phyloP scores from a whole-genome alignment of 768 basidiomycete species.

The Suillus weaverae region DNA sequence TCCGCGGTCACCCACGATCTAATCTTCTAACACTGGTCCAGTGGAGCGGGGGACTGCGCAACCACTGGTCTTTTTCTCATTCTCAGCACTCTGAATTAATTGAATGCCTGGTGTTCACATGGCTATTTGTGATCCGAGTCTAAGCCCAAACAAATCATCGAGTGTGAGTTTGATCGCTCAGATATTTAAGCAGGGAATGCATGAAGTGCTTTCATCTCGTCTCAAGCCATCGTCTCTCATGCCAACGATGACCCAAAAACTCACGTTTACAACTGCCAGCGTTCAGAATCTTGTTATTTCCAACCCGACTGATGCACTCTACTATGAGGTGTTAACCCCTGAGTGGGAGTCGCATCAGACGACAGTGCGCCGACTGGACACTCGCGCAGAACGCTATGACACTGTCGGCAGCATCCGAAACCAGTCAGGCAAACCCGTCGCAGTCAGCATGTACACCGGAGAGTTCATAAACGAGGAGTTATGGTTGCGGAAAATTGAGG shows the following conservation, averaged over 20 bases:
- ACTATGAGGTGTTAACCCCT: constrained; percentile 42
- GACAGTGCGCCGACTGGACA: constrained; percentile 34
- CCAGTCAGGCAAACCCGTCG: constrained; percentile 29
- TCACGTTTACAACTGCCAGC: constrained; percentile 39
- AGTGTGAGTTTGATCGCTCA: neutral
- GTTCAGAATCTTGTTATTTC: constrained; percentile 39
- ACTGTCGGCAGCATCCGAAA: constrained; percentile 34
- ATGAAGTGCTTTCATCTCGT: neutral
- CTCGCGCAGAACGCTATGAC: constrained; percentile 29
- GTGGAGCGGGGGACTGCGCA: neutral
- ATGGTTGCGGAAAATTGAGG: constrained; percentile 30
- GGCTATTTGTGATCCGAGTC: neutral
- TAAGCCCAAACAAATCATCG: neutral
- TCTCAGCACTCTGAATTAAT: neutral
- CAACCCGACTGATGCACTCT: constrained; percentile 37
- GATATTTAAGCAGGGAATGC: neutral
- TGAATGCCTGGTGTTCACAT: neutral
- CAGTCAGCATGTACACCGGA: constrained; percentile 30
- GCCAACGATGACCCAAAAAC: constrained; percentile 27
- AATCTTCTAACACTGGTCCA: neutral
- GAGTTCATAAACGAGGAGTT: constrained; percentile 27
- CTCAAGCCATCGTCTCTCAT: neutral
- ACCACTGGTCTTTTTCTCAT: neutral
- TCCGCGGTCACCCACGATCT: neutral
- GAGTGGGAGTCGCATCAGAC: constrained; percentile 37